A percentile compares a stretch with the other conserved stretches of the same genome.
phyloP scores from a whole-genome alignment of 495 filamentous ascomycete species.

The Penicillium parvum region DNA sequence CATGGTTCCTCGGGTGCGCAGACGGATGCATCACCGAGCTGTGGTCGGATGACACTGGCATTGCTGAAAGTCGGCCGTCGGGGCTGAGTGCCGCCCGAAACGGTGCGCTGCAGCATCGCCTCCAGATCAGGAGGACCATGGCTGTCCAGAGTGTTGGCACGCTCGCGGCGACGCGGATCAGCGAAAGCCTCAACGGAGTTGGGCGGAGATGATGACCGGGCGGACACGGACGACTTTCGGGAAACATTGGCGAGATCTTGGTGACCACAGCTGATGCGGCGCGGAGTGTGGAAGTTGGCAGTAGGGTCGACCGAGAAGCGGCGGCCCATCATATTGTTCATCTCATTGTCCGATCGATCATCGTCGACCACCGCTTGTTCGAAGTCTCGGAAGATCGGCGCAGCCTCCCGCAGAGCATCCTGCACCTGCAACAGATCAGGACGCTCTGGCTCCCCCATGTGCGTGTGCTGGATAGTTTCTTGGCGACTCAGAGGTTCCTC shows the following conservation, averaged over 20 bases:
- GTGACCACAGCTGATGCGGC: slow-evolving; percentile 38
- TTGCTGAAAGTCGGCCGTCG: slow-evolving; percentile 61
- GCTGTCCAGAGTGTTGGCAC: slow-evolving; percentile 61
- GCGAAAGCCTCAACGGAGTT: slow-evolving; percentile 98
- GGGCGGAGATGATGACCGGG: slow-evolving; percentile 76
- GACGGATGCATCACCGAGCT: slow-evolving; percentile 40
- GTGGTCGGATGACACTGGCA: slow-evolving; percentile 46
- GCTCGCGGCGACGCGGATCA: slow-evolving; percentile 63
- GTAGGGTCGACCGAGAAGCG: slow-evolving; percentile 38
- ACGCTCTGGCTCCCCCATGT: slow-evolving; percentile 32
- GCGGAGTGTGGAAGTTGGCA: slow-evolving; percentile 34
- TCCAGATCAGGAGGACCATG: slow-evolving; percentile 53
- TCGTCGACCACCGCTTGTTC: slow-evolving; percentile 86
- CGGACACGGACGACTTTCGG: slow-evolving; percentile 53
- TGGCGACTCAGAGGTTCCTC: slow-evolving; percentile 34
- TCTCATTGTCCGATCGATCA: slow-evolving; percentile 48
- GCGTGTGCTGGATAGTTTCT: slow-evolving; percentile 31
- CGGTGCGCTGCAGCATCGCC: slow-evolving; percentile 62
- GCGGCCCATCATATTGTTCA: slow-evolving; percentile 36
- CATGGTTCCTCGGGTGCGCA: slow-evolving; percentile 74
- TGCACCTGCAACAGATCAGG: slow-evolving; percentile 49
- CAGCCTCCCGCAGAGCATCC: slow-evolving; percentile 39
- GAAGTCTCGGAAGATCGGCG: slow-evolving; percentile 61
- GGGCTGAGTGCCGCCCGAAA: slow-evolving; percentile 62
- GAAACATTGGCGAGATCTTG: slow-evolving; percentile 42